phyloP scores from a whole-genome alignment of 78 protist species.

The Creolimax fragrantissima region DNA sequence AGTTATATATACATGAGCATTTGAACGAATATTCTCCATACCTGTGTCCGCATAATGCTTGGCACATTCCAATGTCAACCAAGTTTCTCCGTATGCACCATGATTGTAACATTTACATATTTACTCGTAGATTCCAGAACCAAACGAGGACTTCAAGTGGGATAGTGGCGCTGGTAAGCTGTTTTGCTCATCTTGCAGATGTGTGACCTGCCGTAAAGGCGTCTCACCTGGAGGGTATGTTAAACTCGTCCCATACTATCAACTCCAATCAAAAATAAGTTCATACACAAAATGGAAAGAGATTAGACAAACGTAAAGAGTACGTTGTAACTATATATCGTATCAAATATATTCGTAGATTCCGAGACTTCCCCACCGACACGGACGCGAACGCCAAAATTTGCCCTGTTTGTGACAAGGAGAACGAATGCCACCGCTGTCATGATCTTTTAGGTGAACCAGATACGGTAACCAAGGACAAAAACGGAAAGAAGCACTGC shows the following conservation, averaged over 20 bases:
- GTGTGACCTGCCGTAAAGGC: background rate
- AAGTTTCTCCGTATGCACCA: too few relatives aligned
- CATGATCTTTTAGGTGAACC: background rate
- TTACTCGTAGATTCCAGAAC: too few relatives aligned
- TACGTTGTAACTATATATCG: background rate
- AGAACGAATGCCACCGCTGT: background rate
- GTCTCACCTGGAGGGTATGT: background rate
- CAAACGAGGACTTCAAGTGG: conserved; percentile 23
- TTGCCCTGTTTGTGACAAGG: background rate
- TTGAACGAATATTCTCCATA: too few relatives aligned
- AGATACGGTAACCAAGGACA: background rate
- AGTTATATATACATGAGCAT: too few relatives aligned
- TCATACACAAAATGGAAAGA: too few relatives aligned
- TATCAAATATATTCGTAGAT: background rate
- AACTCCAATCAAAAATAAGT: too few relatives aligned
- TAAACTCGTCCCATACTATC: too few relatives aligned
- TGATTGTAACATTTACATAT: too few relatives aligned
- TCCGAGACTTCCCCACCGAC: background rate
- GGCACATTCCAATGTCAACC: too few relatives aligned
- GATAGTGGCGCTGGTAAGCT: background rate
- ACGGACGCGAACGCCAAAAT: background rate
- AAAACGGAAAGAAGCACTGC: background rate
- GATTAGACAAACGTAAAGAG: background rate
- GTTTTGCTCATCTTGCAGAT: background rate
- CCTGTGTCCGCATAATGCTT: too few relatives aligned